Evolutionary conservation across 2,329 filamentous ascomycete genomes (phyloP), one percentile per base, ranked within the genome.

Genomic region (Fusarium staphyleae): DNA sequence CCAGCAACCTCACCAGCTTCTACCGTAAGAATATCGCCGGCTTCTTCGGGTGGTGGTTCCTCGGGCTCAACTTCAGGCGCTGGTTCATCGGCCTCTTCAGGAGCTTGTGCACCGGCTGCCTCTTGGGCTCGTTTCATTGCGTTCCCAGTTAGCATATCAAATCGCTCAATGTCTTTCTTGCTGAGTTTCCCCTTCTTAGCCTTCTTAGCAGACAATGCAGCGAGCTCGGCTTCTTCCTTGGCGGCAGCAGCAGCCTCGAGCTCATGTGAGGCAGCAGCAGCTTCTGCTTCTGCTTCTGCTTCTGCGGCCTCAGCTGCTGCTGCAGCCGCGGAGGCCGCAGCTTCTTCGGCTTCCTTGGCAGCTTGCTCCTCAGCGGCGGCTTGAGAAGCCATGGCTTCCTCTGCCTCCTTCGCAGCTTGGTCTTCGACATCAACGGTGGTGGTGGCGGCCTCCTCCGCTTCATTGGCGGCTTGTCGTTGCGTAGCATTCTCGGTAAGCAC

Each of bases 271-370:
- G 54, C 55, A 19, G 51, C 35, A 16, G 52, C 62, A 18, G 55
- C 57, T 19, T 55, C 57, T 29, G 48, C 52, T 4, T 60, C 52
- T 10, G 59, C 57, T 9, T 60, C 56, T 8, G 50, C 51, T 26
- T 52, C 52, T 13, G 55, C 57, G n/a, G 62, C 63, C 15, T 35
- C 63, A 9, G 35, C 34, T 11, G 44, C 48, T 14, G 34, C 52
- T 2, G 50, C 55, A 14, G 48, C 29, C 19, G 36, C 55, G 9
- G 30, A 54, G 3, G 9, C 62, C 37, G 64, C 65, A 14, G 63
- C 60, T 14, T 64, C 69, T 45, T 70, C 66, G 11, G 63, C 66
- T 15, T 69, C 72, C 19, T 60, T 66, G 33, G 37, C 52, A 43
- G 48, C 55, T 36, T 54, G 48, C 28, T 53, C 59, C 18, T 56